Evolutionary conservation across 768 basidiomycete species (phyloP).

Genomic region (Tricholoma flavovirens): DNA sequence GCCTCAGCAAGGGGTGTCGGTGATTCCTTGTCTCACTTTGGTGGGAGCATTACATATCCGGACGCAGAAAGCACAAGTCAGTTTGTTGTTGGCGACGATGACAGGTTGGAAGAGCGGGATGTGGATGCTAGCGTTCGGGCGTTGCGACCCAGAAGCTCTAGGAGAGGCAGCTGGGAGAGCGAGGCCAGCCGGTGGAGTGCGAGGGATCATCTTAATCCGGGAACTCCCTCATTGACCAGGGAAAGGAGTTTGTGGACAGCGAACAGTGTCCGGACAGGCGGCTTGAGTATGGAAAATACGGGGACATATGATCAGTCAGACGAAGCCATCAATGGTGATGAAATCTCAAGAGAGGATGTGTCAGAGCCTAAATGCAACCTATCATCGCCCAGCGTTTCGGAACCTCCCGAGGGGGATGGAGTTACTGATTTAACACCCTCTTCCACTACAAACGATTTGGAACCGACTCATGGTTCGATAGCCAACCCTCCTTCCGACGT

Average conservation of each 20-base stretch:
- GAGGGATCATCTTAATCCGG: constrained; percentile 43
- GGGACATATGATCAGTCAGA: constrained; percentile 23
- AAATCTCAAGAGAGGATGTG: not conserved
- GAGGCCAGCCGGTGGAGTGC: constrained; percentile 88
- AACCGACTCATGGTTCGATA: not conserved
- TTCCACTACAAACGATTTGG: not conserved
- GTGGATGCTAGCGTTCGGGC: constrained; percentile 86
- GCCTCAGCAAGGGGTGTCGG: constrained; percentile 49
- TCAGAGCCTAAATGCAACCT: not conserved
- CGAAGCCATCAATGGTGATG: constrained; percentile 21
- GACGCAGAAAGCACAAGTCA: constrained; percentile 67
- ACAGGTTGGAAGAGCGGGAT: constrained; percentile 60
- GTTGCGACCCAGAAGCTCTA: constrained; percentile 78
- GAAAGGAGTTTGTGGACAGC: constrained; percentile 58
- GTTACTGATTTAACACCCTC: not conserved
- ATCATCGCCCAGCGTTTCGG: not conserved
- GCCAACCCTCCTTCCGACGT: not conserved
- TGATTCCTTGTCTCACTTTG: constrained; percentile 71
- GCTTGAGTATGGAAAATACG: constrained; percentile 44
- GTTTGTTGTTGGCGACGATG: constrained; percentile 61
- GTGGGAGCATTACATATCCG: constrained; percentile 49
- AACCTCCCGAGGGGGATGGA: not conserved
- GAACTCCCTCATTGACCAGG: constrained; percentile 39
- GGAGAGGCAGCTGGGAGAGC: constrained; percentile 90
- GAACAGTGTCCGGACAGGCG: constrained; percentile 56